Evolutionary conservation across 352 stramenopile genomes (phyloP).

Genomic region (Ophiocytium majus): DNA sequence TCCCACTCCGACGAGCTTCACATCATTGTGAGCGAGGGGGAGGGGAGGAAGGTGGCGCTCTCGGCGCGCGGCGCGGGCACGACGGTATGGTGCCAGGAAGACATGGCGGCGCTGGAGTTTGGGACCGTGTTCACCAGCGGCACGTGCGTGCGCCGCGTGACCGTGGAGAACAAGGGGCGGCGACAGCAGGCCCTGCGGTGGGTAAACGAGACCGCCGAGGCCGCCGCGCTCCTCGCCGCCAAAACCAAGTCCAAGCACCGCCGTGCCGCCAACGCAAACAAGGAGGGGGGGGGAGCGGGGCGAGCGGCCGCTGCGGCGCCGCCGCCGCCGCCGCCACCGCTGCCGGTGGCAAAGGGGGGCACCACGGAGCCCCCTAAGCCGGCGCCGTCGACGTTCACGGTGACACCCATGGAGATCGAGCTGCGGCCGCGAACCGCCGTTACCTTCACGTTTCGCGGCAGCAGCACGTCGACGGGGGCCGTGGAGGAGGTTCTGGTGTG

Average conservation of each 20-base stretch:
- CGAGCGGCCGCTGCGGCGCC: neutral
- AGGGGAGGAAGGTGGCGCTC: conserved; percentile 80
- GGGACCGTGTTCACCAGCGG: conserved; percentile 76
- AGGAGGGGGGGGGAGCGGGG: neutral
- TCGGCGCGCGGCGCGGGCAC: conserved; percentile 83
- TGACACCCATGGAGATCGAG: conserved; percentile 82
- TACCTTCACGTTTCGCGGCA: conserved; percentile 83
- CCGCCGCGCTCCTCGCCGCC: conserved; percentile 51
- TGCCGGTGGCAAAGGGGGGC: conserved; percentile 43
- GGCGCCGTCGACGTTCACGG: conserved; percentile 73
- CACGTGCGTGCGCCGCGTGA: conserved; percentile 81
- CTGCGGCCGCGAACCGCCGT: conserved; percentile 86
- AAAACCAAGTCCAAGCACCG: conserved; percentile 57
- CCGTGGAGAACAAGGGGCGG: conserved; percentile 90
- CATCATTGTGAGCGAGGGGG: conserved; percentile 81
- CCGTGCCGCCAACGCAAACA: neutral
- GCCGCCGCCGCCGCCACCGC: too few species aligned
- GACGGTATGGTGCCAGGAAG: conserved; percentile 83
- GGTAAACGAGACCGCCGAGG: conserved; percentile 75
- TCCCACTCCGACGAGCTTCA: conserved; percentile 87
- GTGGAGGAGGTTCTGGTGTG: conserved; percentile 80
- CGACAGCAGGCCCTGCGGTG: conserved; percentile 82
- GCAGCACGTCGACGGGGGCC: conserved; percentile 65
- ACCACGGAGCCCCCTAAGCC: conserved; percentile 43
- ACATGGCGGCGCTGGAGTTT: conserved; percentile 83